Base-by-base conservation (phyloP, 805 yeast genomes). In the Saccharomycopsis sp. region DNA sequence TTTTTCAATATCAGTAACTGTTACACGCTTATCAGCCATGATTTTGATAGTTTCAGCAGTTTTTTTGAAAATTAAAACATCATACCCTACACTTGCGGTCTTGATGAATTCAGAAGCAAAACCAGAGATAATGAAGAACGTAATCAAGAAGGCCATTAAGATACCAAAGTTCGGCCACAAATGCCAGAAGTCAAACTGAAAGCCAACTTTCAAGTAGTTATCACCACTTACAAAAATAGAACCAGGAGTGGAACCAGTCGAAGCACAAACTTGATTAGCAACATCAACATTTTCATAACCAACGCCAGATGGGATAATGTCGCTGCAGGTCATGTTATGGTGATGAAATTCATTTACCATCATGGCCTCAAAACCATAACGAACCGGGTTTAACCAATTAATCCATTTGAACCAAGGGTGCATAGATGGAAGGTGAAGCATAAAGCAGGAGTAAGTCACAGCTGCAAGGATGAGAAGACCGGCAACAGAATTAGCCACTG, bases 81-180 rank as follows among this genome's bases (percentile, higher is more conserved):
- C 56, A 38, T 40, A 53, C 9, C 54, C 55, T n/a, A 49, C 51
- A 6, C 34, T 31, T 17, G 45, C 49, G 3, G 34, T 35, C 33
- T 41, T 48, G n/a, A 53, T 39, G 14, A 53, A 38, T 37, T 59
- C 63, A 31, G 54, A 46, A 2, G 58, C 56, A 26, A 54, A 19
- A 13, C 54, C 54, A 24, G 51, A 41, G 7, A 56, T 23, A 13
- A 26, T 29, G 19, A 52, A 16, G 35, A 54, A 53, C 19, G 38
- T 70, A 3, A 67, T 51, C 45, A 68, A 60, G 56, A 68, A 80
- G 2, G 73, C 85, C 56, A 77, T 58, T 47, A 74, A 47, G 48
- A 81, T 75, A 56, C 88, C 95, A 46, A 81, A 69, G 59, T 86
- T 83, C 66, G 95, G 77, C 95, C 95, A 86, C 40, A 74, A 70